Evolutionary conservation across 2,329 filamentous ascomycete species (phyloP).

Genomic region (Gliomastix tumulicola): DNA sequence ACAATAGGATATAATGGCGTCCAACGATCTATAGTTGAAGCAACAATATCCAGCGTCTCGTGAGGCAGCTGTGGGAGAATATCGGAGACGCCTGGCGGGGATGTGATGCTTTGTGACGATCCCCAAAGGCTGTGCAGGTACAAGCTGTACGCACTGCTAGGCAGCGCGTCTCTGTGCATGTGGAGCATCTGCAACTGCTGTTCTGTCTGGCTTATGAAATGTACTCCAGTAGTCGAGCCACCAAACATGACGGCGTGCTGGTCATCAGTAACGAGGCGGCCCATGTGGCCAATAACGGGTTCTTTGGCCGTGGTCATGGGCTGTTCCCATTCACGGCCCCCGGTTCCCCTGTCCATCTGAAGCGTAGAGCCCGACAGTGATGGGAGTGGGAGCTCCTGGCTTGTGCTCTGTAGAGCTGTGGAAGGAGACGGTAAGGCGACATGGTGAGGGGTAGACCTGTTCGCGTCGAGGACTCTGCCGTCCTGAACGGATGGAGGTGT

Average conservation of each 20-base stretch:
- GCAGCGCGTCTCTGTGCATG: slow-evolving; percentile 13
- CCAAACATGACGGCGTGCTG: slow-evolving; percentile 13
- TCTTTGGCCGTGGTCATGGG: slow-evolving; percentile 1
- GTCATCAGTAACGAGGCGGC: slow-evolving; percentile 12
- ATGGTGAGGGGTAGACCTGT: background rate
- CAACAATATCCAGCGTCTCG: slow-evolving; percentile 8
- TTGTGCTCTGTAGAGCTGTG: too few species aligned
- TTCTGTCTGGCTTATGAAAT: slow-evolving; percentile 16
- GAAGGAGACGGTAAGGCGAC: too few species aligned
- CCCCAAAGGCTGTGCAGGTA: slow-evolving; percentile 13
- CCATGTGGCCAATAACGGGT: slow-evolving; percentile 16
- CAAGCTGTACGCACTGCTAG: slow-evolving; percentile 13
- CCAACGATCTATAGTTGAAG: slow-evolving; percentile 9
- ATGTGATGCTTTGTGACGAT: background rate
- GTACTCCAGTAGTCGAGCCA: slow-evolving; percentile 15
- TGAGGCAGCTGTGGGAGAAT: slow-evolving; percentile 8
- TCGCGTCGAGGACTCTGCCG: too few species aligned
- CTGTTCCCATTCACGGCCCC: background rate
- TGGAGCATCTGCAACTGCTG: slow-evolving; percentile 13
- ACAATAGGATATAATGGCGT: slow-evolving; percentile 10
- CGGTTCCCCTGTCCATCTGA: background rate
- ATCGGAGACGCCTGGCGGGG: slow-evolving; percentile 1
- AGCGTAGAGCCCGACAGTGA: background rate
- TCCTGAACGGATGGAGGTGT: too few species aligned
- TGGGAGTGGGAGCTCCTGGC: background rate